Conservation (phyloP, 2,329 filamentous ascomycete species). For the Reticulascus tulasneorum region DNA sequence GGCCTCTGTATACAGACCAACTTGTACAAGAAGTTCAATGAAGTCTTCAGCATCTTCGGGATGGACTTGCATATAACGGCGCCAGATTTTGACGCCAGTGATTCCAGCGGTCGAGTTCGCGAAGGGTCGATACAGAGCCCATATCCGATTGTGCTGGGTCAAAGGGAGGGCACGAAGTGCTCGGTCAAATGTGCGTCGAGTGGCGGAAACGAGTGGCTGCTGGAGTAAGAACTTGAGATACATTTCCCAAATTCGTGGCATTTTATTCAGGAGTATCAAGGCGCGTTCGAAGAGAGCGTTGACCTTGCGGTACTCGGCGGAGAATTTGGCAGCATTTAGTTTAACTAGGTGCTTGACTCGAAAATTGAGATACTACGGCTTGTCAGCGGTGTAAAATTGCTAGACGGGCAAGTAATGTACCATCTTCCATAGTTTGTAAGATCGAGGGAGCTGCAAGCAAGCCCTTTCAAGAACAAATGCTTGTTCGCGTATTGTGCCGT, state of each 20-base stretch:
- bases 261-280: conserved; percentile 92
- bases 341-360: conserved; percentile 75
- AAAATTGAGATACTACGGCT: conserved; percentile 72
- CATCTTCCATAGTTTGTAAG: conserved; percentile 98
- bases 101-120: conserved; percentile 85
- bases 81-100: conserved; percentile 90
- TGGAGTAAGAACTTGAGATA: conserved; percentile 86
- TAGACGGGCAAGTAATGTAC: conserved; percentile 35
- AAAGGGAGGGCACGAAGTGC: conserved; percentile 87
- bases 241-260: conserved; percentile 98
- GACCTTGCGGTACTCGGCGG: conserved; percentile 83
- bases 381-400: conserved; percentile 1
- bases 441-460: conserved; percentile 82
- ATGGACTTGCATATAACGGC: conserved; percentile 93
- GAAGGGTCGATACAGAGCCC: conserved; percentile 86
- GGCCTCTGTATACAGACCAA: conserved; percentile 83
- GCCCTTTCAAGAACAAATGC: conserved; percentile 85
- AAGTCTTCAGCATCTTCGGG: conserved; percentile 95
- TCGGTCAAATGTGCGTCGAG: conserved; percentile 84
- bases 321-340: conserved; percentile 77
- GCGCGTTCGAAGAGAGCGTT: conserved; percentile 93
- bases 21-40: conserved; percentile 80
- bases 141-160: conserved; percentile 93
- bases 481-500: conserved; percentile 82
- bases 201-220: conserved; percentile 87